phyloP scores from a whole-genome alignment of 75 land plant species.

The Picea sitchensis region DNA sequence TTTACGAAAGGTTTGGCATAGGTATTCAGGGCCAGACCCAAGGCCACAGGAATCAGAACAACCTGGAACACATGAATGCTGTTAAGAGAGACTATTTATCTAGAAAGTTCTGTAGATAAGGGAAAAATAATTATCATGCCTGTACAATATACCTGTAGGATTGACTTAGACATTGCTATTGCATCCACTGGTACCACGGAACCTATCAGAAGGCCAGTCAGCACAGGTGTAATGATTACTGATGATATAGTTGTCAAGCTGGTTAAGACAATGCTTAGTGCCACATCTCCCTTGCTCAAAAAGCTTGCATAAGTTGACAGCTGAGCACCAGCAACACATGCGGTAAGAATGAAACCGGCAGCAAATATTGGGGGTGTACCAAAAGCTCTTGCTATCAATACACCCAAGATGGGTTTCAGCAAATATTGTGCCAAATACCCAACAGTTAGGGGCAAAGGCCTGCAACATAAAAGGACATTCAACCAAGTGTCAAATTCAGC shows the following conservation, averaged over 20 bases:
- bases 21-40: conserved; percentile 78
- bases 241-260: conserved; percentile 83
- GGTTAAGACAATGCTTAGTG: conserved; percentile 85
- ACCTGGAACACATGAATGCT: conserved; percentile 48
- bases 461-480: conserved; percentile 32
- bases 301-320: conserved; percentile 93
- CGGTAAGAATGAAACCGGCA: conserved; percentile 89
- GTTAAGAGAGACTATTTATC: neutral
- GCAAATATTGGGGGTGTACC: conserved; percentile 61
- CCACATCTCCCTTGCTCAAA: conserved; percentile 90
- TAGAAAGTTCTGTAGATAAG: neutral
- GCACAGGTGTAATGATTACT: conserved; percentile 73
- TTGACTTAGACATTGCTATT: conserved; percentile 92
- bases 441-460: conserved; percentile 86
- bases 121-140: neutral
- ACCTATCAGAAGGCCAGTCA: conserved; percentile 89
- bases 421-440: conserved; percentile 85
- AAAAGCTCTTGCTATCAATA: conserved; percentile 65
- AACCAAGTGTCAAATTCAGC: conserved; percentile 6
- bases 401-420: conserved; percentile 79
- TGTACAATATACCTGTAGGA: conserved; percentile 66
- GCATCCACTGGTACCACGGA: conserved; percentile 98
- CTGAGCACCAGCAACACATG: conserved; percentile 94
- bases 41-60: conserved; percentile 76
- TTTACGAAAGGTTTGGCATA: conserved; percentile 89